These are phyloP conservation scores for Coelomomyces lativittatus DNA, from an alignment of 371 early-diverging fungal genomes.

Conservation along the genomic window DNA sequence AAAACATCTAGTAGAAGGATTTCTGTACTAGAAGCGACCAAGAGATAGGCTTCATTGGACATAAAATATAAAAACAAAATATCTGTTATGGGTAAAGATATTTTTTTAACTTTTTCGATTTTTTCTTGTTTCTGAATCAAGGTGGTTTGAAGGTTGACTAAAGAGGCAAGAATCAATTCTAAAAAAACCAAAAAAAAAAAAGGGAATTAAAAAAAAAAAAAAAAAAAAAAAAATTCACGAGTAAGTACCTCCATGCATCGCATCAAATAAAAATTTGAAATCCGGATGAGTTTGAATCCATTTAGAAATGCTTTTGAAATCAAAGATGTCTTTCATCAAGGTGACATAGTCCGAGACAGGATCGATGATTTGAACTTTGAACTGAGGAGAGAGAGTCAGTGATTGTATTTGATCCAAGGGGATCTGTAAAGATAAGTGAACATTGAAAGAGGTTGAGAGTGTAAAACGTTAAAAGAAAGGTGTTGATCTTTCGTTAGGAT, in stretches of 20 bases:
- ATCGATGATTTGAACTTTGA: constrained; percentile 72
- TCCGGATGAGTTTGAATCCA: constrained; percentile 50
- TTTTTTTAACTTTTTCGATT: too few relatives aligned
- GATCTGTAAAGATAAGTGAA: constrained; percentile 17
- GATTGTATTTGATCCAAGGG: constrained; percentile 56
- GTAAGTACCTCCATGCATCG: constrained; percentile 65
- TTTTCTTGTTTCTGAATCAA: too few relatives aligned
- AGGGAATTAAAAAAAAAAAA: too few relatives aligned
- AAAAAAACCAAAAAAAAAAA: not conserved
- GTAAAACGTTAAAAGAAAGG: constrained; percentile 1
- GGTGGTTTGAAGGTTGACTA: too few relatives aligned
- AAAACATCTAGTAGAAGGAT: too few relatives aligned
- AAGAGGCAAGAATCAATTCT: too few relatives aligned
- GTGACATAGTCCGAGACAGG: constrained; percentile 69
- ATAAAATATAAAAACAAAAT: too few relatives aligned
- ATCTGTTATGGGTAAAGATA: too few relatives aligned
- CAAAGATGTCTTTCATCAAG: constrained; percentile 75
- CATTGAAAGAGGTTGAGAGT: not conserved
- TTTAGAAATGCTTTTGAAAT: constrained; percentile 55
- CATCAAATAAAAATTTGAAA: constrained; percentile 80
- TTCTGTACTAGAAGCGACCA: too few relatives aligned
- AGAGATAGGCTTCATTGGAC: too few relatives aligned
- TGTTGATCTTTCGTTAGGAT: not conserved
- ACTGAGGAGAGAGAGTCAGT: constrained; percentile 16
- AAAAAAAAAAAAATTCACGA: not conserved